Base-by-base conservation (phyloP, 2,329 filamentous ascomycete species). In the Stachybotrys chartarum region DNA sequence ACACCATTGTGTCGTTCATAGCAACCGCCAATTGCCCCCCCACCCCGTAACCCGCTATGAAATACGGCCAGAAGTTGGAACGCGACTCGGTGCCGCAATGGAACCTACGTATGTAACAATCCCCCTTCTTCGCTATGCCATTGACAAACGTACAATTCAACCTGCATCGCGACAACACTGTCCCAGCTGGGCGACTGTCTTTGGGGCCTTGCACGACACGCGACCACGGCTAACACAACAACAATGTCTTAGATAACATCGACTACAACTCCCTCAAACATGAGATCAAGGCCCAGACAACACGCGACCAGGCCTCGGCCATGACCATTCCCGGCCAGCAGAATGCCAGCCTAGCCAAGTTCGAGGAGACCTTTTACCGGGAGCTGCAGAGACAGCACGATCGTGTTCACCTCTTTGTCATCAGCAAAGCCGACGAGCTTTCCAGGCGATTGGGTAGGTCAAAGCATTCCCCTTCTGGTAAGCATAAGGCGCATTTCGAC, bases 201-300 rank as follows among this genome's bases (percentile, higher is more conserved):
- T 24, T 24, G 24, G 24, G 24, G 24, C 24, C 24, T 24, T 4
- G 24, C 24, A 24, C 24, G 24, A 4, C 24, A 24, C 24, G 24
- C 24, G 24, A 24, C 24, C 10, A 42, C 10, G 3, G 35, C 35
- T 42, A 42, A 42, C 35, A 10, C 14, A 39, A 60, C 54, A 44
- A 46, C 53, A 14, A 56, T 46, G 47, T 49, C 7, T 12, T 51
- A 90, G 87, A 92, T 69, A 94, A 95, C 71, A 84, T 95, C 71
- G 90, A 94, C 70, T 95, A 95, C 77, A 90, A 93, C 69, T 88
- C 88, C 51, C 81, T 95, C 60, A 95, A 95, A 72, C 81, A 89
- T 69, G 80, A 90, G 65, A 93, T 95, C 76, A 94, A 93, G 70
- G 81, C 81, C 57, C 83, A 91, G 67, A 95, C 90, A 1, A 87